Base-by-base conservation (phyloP, 805 yeast genomes). In the Candida succiphila region DNA sequence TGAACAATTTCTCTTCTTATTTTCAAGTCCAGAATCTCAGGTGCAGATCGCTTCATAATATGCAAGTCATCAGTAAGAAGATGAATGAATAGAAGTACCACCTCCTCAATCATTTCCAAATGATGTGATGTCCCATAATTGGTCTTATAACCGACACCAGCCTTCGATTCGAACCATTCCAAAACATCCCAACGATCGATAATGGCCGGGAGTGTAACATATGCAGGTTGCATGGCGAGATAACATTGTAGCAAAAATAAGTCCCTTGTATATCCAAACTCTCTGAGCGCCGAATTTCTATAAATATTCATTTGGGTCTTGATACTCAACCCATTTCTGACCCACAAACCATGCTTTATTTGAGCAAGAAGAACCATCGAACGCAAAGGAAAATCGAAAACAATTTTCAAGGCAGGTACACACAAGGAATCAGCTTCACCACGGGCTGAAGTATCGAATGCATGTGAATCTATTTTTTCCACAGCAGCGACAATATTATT, bases 261-360 rank as follows among this genome's bases (percentile, higher is more conserved):
- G 46, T 92, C 97, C 43, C 94, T 68, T 44, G 76, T 64, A 49
- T 69, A 88, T 0, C 96, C 94, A 39, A 75, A 73, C 41, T 88
- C 96, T 35, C 96, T 64, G 32, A 88, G 65, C 4, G 86, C 82
- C 10, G 87, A 70, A 37, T 74, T 78, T 26, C 81, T 70, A 52
- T 89, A 89, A 36, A 87, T 75, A 43, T 77, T 80, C 41, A 82
- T 66, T 49, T 89, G 97, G 18, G 78, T 75, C 27, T 81, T 67
- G 5, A 86, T 76, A 27, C 88, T 79, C 37, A 74, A 69, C 0
- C 98, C 98, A 55, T 89, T 89, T 47, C 97, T 70, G 0, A 89
- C 96, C 97, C 97, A 89, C 36, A 81, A 70, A 0, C 96, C 96
- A 0, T 82, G 76, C 39, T 84, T 79, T 7, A 89, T 82, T 47